Evolutionary conservation across 306 rosid species (phyloP).

Genomic region (Psophocarpus tetragonolobus): DNA sequence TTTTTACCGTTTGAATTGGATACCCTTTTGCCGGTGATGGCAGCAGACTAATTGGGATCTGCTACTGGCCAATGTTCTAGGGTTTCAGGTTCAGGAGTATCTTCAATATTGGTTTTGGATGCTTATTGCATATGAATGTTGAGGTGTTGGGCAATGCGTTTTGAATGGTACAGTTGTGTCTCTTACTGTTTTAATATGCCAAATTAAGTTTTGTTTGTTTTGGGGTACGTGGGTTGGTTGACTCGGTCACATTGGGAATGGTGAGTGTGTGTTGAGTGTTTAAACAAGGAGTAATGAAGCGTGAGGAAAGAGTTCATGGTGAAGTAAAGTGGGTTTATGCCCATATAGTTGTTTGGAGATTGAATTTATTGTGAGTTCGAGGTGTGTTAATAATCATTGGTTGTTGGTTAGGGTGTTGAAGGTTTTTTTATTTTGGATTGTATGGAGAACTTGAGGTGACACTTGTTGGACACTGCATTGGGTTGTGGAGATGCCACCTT

Average conservation of each 20-base stretch:
- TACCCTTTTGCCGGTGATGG: not conserved
- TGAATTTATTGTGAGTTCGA: conserved; percentile 5
- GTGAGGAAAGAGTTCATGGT: conserved; percentile 4
- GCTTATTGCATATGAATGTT: conserved; percentile 25
- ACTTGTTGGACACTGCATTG: conserved; percentile 33
- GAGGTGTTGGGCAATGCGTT: conserved; percentile 24
- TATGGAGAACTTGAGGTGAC: conserved; percentile 40
- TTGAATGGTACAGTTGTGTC: conserved; percentile 42
- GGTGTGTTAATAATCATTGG: conserved; percentile 35
- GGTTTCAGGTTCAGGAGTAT: conserved; percentile 42
- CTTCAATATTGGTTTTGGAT: conserved; percentile 36
- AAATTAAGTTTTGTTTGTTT: conserved; percentile 32
- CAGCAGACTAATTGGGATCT: conserved; percentile 23
- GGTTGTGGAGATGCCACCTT: conserved; percentile 68
- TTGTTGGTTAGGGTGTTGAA: conserved; percentile 1
- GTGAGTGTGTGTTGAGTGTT: conserved; percentile 28
- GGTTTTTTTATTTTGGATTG: conserved; percentile 32
- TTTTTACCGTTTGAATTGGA: conserved; percentile 32
- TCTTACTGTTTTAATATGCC: conserved; percentile 28
- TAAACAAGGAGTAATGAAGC: conserved; percentile 13
- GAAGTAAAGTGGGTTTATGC: conserved; percentile 15
- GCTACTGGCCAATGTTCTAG: conserved; percentile 40
- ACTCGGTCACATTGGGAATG: conserved; percentile 41
- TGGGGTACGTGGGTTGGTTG: conserved; percentile 44
- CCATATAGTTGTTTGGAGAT: conserved; percentile 31